These are phyloP conservation scores for Trematosphaeria pertusa DNA, from an alignment of 2,329 filamentous ascomycete genomes.

Conservation along the genomic window DNA sequence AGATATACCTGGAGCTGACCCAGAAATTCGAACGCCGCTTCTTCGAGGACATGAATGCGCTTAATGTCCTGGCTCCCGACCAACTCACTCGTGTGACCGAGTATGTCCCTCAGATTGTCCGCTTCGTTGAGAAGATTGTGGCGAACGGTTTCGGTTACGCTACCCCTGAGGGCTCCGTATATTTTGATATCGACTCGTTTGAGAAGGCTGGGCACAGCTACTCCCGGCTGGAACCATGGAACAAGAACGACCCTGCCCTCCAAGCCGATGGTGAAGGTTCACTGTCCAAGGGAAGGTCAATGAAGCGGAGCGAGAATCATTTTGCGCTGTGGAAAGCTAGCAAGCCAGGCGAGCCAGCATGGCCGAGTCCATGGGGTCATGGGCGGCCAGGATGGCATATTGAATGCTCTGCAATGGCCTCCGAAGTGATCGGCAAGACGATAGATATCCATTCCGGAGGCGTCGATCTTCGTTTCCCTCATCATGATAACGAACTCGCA, in stretches of 20 bases:
- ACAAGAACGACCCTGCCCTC: conserved; percentile 78
- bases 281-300: conserved; percentile 60
- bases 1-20: conserved; percentile 82
- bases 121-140: conserved; percentile 79
- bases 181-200: conserved; percentile 76
- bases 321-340: conserved; percentile 93
- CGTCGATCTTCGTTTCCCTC: conserved; percentile 85
- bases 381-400: conserved; percentile 94
- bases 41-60: conserved; percentile 78
- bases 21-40: conserved; percentile 81
- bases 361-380: conserved; percentile 83
- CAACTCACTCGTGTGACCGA: conserved; percentile 83
- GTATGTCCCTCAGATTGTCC: conserved; percentile 81
- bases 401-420: conserved; percentile 93
- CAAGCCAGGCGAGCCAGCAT: conserved; percentile 87
- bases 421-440: conserved; percentile 76
- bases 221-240: conserved; percentile 83
- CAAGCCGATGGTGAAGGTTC: conserved; percentile 88
- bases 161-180: conserved; percentile 3
- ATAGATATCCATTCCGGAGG: conserved; percentile 94
- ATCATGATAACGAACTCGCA: conserved; percentile 53
- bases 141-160: conserved; percentile 82
- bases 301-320: conserved; percentile 77
- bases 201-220: conserved; percentile 84
- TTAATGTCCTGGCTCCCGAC: conserved; percentile 82